Percentiles rank a stretch among this genome's conserved stretches.
phyloP scores from a whole-genome alignment of 202 grass and related monocot species.

The Hordeum pubiflorum region DNA sequence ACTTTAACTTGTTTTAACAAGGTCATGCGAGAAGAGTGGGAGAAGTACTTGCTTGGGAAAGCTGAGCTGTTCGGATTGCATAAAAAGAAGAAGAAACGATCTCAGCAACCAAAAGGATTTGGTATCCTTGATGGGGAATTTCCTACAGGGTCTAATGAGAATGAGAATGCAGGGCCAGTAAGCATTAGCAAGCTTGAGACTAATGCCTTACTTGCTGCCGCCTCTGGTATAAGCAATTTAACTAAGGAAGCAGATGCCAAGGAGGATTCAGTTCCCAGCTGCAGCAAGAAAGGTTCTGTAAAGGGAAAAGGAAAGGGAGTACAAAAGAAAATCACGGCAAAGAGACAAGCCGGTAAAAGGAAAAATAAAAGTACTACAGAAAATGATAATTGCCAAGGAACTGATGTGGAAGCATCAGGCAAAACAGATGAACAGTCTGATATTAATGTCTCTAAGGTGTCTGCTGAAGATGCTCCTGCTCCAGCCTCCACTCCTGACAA shows the following conservation, averaged over 20 bases:
- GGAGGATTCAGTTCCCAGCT: constrained; percentile 36
- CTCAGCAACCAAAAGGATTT: constrained; percentile 83
- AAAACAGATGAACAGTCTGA: constrained; percentile 28
- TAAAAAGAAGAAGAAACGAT: constrained; percentile 63
- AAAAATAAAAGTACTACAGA: constrained; percentile 26
- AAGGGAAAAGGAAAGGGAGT: constrained; percentile 50
- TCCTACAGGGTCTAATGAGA: constrained; percentile 50
- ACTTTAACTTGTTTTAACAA: constrained; percentile 31
- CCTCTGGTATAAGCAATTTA: constrained; percentile 58
- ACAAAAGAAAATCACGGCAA: constrained; percentile 39
- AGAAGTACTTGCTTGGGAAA: constrained; percentile 89
- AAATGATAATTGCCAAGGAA: constrained; percentile 31
- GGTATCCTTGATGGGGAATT: constrained; percentile 80
- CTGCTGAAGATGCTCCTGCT: background rate
- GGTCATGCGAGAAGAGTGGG: constrained; percentile 88
- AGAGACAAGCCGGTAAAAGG: constrained; percentile 18
- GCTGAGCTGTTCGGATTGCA: constrained; percentile 60
- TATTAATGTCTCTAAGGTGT: constrained; percentile 20
- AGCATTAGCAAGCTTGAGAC: constrained; percentile 78
- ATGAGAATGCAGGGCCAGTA: constrained; percentile 42
- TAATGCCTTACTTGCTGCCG: constrained; percentile 74
- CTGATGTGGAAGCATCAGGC: constrained; percentile 26
- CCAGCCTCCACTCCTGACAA: background rate
- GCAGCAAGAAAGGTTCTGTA: constrained; percentile 13
- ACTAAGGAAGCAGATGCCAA: constrained; percentile 41